Base-by-base conservation (phyloP, 139 green algal species). In the Picochlorum sp. region DNA sequence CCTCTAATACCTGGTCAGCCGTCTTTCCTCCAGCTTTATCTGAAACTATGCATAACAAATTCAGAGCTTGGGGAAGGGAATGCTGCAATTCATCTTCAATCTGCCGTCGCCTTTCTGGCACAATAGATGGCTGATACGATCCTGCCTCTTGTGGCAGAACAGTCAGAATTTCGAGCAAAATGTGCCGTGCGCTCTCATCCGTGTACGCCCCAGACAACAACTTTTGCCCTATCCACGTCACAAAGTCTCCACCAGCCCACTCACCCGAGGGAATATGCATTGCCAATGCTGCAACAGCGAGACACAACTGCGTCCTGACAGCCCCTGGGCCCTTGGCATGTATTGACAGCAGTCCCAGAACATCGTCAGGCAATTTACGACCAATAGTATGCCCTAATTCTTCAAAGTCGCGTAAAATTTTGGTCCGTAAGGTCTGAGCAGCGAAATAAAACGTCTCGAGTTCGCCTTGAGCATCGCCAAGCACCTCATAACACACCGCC, bases 331-430 rank as follows among this genome's bases (percentile, higher is more conserved):
- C 82, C 20, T 78, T 71, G 31, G 52, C 63, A 67, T 82, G 84
- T n/a, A 66, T 69, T 10, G 91, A 52, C 15, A 95, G 69, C 55
- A 96, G 72, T 7, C 64, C 30, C 31, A 96, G n/a, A 5, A 96
- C 60, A 47, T 78, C 86, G 45, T 91, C 79, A 4, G 88, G 77
- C 61, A 96, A 74, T 38, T 60, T 69, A 38, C 59, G 41, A 14
- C 80, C 69, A 3, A 86, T 76, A 0, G 70, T 51, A 1, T 60
- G 63, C 4, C 86, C 88, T 23, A 96, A 82, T 75, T 96, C 90
- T 62, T 96, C 90, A 77, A 88, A 96, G 66, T 96, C 90, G 0
- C 83, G 71, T 65, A 91, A 83, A 4, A 96, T 81, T 85, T 96
- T 96, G 14, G 86, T 94, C 13, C 90, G 77, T 6, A 96, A 77